Conservation (phyloP, 495 filamentous ascomycete genomes). For the Geopyxis carbonaria region DNA sequence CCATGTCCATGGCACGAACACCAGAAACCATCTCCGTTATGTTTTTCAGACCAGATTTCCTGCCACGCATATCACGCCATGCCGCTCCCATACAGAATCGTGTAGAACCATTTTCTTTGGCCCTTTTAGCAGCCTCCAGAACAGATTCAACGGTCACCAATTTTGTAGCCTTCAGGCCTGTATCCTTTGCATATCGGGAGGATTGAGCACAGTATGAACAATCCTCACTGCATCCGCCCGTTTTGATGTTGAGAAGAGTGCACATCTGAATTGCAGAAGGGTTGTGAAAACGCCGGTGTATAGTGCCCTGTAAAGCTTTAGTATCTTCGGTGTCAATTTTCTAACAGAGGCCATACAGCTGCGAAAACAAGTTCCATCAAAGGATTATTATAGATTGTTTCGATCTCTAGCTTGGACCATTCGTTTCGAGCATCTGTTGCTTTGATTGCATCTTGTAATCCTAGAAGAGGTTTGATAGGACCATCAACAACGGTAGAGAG, state of each 20-base stretch:
- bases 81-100: slow-evolving; percentile 87
- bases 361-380: slow-evolving; percentile 59
- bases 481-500: too few species aligned
- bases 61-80: slow-evolving; percentile 80
- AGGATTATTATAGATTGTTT: slow-evolving; percentile 57
- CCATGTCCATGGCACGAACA: slow-evolving; percentile 63
- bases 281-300: slow-evolving; percentile 69
- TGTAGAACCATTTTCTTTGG: slow-evolving; percentile 61
- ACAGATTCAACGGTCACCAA: slow-evolving; percentile 62
- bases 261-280: slow-evolving; percentile 69
- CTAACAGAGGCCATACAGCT: slow-evolving; percentile 36
- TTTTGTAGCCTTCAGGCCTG: slow-evolving; percentile 60
- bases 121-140: slow-evolving; percentile 53
- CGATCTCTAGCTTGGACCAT: slow-evolving; percentile 65
- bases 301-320: slow-evolving; percentile 35
- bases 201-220: slow-evolving; percentile 82
- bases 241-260: slow-evolving; percentile 88
- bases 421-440: slow-evolving; percentile 43
- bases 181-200: slow-evolving; percentile 49
- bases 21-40: slow-evolving; percentile 68
- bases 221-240: slow-evolving; percentile 76
- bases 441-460: slow-evolving; percentile 38
- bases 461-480: too few species aligned
- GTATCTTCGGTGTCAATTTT: slow-evolving; percentile 3
- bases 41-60: slow-evolving; percentile 59